phyloP scores from a whole-genome alignment of 768 basidiomycete species.

The Podaxis sp. region DNA sequence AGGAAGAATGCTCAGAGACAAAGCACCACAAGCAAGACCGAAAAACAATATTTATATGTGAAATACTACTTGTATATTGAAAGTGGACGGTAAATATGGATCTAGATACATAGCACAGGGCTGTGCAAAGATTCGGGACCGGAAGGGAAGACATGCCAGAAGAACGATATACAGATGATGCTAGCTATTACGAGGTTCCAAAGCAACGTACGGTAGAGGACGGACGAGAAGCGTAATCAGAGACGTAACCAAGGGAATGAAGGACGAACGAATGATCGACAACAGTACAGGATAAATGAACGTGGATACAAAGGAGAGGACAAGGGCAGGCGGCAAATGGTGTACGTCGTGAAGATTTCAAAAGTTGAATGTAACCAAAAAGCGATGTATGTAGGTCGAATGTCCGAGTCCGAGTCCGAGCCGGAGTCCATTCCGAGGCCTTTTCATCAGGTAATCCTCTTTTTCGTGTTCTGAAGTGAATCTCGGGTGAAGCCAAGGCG shows the following conservation, averaged over 20 bases:
- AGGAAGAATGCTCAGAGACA: no score
- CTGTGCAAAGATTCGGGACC: no score
- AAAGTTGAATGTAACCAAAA: background rate
- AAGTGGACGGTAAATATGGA: no score
- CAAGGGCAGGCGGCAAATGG: background rate
- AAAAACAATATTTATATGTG: no score
- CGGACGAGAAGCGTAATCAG: background rate
- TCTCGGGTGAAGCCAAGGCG: background rate
- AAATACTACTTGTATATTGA: no score
- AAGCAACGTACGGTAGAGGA: background rate
- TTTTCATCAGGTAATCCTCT: background rate
- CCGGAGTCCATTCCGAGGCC: background rate
- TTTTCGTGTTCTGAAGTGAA: background rate
- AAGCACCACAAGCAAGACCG: no score
- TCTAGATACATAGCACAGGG: no score
- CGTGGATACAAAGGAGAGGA: background rate
- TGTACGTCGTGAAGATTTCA: background rate
- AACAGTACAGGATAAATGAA: background rate
- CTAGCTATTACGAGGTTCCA: slow-evolving; percentile 2
- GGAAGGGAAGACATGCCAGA: no score
- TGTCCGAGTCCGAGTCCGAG: background rate
- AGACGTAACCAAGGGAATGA: background rate
- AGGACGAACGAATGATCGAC: background rate
- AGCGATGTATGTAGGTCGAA: background rate
- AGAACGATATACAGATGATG: background rate